Base-by-base conservation (phyloP, 169 alveolate species). In the Besnoitia besnoiti region DNA sequence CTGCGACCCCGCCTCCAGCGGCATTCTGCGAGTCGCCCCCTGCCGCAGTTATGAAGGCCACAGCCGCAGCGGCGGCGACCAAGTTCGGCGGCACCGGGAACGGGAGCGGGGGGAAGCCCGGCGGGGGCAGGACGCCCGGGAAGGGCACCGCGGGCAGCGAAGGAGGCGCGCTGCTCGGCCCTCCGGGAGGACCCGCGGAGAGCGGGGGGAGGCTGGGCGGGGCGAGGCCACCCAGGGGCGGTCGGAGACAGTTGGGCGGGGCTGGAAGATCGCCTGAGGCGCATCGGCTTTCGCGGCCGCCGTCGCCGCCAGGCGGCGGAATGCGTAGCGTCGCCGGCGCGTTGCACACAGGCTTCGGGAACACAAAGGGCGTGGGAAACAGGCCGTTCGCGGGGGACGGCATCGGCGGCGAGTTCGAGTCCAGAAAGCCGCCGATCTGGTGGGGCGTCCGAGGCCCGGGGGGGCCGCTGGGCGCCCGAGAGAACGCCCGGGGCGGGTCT, bases 11-110 rank as follows among this genome's bases (percentile, higher is more conserved):
- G 8, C 80, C 80, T 10, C 80, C 80, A 30, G 80, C 24, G n/a
- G 33, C 59, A 27, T 0, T 1, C 0, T 37, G 87, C 33, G 24
- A 47, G 49, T 37, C 49, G 49, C 4, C 59, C 16, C 8, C 44
- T 7, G n/a, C 61, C 87, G 87, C 21, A 16, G 12, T 3, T 33
- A 77, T 37, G 40, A 37, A 19, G 21, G 87, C 87, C 40, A 55
- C 55, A 14, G 87, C 87, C 33, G 87, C 85, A 47, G 85, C 85
- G 33, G 50, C 85, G 19, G 85, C 10, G 37, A 55, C 87, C 49
- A 42, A 39, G 33, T 77, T 42, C 61, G 87, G 87, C 21, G 85
- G 85, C 44, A 77, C 33, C 49, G 49, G 87, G 30, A 77, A 77
- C 10, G 87, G 87, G 7, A 42, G 40, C 39, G 87, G 55, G 30